A percentile compares a stretch with the other conserved stretches of the same genome.
Evolutionary conservation across 371 early-diverging fungal species (phyloP).

Genomic region (Syncephalis fuscata): DNA sequence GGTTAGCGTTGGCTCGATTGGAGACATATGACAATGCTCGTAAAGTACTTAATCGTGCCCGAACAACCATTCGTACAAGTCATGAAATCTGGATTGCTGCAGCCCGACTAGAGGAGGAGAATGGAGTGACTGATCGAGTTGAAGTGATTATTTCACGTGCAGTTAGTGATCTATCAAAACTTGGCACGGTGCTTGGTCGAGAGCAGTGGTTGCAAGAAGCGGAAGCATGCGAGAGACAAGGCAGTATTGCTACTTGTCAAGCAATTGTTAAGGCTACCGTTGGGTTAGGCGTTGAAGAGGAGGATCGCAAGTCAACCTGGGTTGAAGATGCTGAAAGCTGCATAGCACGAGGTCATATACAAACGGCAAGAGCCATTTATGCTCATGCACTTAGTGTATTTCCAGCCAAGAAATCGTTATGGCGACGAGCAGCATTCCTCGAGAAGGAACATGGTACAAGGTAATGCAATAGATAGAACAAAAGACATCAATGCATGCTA

Average conservation of each 20-base stretch:
- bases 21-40: constrained; percentile 84
- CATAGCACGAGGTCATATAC: constrained; percentile 39
- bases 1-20: constrained; percentile 86
- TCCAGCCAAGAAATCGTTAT: constrained; percentile 65
- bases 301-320: constrained; percentile 69
- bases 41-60: constrained; percentile 77
- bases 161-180: constrained; percentile 40
- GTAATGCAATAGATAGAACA: not conserved
- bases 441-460: constrained; percentile 74
- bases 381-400: constrained; percentile 62
- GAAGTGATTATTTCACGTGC: constrained; percentile 55
- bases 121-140: constrained; percentile 46
- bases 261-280: constrained; percentile 73
- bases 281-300: constrained; percentile 62
- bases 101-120: constrained; percentile 79
- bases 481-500: no score
- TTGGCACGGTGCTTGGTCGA: constrained; percentile 55
- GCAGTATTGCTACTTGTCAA: constrained; percentile 55
- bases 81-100: constrained; percentile 94
- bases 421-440: constrained; percentile 75
- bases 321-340: constrained; percentile 78
- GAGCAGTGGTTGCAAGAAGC: constrained; percentile 89
- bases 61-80: constrained; percentile 66
- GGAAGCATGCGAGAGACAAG: constrained; percentile 65
- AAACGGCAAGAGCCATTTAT: constrained; percentile 80